phyloP scores from a whole-genome alignment of 805 yeast species.

The Zygosaccharomyces bailii region DNA sequence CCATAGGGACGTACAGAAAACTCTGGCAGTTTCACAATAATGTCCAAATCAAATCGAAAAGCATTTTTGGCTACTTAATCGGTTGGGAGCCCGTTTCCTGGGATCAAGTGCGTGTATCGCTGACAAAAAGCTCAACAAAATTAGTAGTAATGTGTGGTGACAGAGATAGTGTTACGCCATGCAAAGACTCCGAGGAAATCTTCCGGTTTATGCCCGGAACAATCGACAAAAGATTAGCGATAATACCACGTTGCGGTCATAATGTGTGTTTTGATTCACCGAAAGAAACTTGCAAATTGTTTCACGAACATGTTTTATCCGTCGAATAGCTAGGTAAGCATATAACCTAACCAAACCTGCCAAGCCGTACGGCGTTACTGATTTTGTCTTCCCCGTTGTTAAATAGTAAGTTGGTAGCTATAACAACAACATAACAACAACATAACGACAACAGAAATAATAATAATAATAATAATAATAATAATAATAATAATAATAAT shows the following conservation, averaged over 20 bases:
- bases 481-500: background rate
- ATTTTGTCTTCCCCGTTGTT: too few relatives aligned
- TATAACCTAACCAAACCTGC: background rate
- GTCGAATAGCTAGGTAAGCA: background rate
- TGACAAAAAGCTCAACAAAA: background rate
- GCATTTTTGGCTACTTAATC: conserved; percentile 28
- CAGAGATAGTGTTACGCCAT: conserved; percentile 27
- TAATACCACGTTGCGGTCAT: conserved; percentile 26
- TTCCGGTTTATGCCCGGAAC: conserved; percentile 11
- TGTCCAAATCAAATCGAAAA: conserved; percentile 29
- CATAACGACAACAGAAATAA: too few relatives aligned
- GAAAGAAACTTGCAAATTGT: conserved; percentile 10
- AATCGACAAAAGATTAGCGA: conserved; percentile 11
- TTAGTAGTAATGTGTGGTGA: conserved; percentile 26
- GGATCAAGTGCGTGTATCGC: conserved; percentile 13
- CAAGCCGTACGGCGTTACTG: background rate
- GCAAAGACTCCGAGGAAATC: conserved; percentile 12
- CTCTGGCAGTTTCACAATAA: conserved; percentile 33
- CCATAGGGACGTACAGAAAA: conserved; percentile 20
- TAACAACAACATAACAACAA: too few relatives aligned
- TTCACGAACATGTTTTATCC: conserved; percentile 5
- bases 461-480: too few relatives aligned
- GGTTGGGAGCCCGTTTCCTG: conserved; percentile 34
- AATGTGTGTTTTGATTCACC: conserved; percentile 31
- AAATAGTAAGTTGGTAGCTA: background rate